Conservation (phyloP, 768 basidiomycete genomes). For the Termitomyces sp. region DNA sequence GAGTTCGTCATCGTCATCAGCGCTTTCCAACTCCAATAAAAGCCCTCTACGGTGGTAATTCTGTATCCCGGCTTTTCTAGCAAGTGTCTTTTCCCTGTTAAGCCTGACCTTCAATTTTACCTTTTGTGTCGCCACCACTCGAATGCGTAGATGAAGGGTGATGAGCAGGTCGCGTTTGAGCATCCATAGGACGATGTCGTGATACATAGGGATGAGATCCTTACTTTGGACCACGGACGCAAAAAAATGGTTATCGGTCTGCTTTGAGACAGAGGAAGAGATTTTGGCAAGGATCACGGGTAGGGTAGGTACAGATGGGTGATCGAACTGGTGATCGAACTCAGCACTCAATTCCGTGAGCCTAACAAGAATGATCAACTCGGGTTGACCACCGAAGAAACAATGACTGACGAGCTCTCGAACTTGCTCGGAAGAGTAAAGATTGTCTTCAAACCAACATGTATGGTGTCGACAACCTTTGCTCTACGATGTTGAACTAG, state of each 20-base stretch:
- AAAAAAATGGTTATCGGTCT: constrained; percentile 71
- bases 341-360: constrained; percentile 48
- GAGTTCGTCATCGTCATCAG: constrained; percentile 16
- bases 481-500: constrained; percentile 88
- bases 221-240: constrained; percentile 69
- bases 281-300: constrained; percentile 71
- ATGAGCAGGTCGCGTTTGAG: constrained; percentile 81
- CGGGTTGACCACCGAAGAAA: constrained; percentile 2
- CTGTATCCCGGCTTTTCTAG: constrained; percentile 17
- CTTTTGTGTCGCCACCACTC: constrained; percentile 72
- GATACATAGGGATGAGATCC: constrained; percentile 63
- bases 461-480: constrained; percentile 83
- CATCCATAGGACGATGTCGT: constrained; percentile 88
- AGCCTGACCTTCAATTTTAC: constrained; percentile 68
- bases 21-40: constrained; percentile 16
- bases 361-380: constrained; percentile 23
- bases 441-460: constrained; percentile 71
- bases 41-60: constrained; percentile 13
- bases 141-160: constrained; percentile 80
- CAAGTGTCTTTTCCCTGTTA: constrained; percentile 32
- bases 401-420: constrained; percentile 46
- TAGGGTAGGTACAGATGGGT: constrained; percentile 60
- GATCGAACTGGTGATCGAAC: constrained; percentile 58
- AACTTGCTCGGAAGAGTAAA: constrained; percentile 72
- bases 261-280: constrained; percentile 61